Evolutionary conservation across 2,329 filamentous ascomycete genomes (phyloP), one percentile per base, ranked within the genome.

Genomic region (Xylariaceae sp.): DNA sequence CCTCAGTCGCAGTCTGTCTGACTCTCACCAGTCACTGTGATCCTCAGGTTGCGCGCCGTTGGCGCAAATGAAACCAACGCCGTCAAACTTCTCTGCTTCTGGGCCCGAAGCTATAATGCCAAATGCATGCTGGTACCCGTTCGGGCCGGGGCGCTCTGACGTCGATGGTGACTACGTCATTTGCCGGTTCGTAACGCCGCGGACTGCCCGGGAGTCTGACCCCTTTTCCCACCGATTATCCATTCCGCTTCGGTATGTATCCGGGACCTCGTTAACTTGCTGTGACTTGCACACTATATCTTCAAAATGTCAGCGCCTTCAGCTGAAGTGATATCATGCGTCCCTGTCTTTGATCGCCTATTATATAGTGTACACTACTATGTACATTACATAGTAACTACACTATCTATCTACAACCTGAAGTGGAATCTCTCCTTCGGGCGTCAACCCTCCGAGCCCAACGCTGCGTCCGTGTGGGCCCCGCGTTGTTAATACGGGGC

Each of bases 231-330:
- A 72, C 76, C 76, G 80, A 0, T 80, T 64, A 50, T 81, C 79
- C 75, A 80, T 40, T 74, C 71, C 26, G 76, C 73, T 19, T 76
- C 72, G 0, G 76, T 75, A 60, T 75, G 74, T 5, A 77, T 70
- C 4, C 76, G 68, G 1, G 75, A 84, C 81, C 59, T 84, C 80
- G 59, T 84, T 84, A 61, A 81, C n/a, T 78, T 0, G 75, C 75
- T 21, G 85, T 78, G 19, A 81, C 74, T 51, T 81, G n/a, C n/a
- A n/a, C n/a, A n/a, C n/a, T n/a, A n/a, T n/a, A n/a, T 83, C 1
- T 69, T 70, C 44, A 79, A 63, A 15, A 78, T 68, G 5, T 67
- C 65, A 80, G 61, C 0, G 77, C 78, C 0, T 66, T 63, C n/a
- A 0, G 64, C 52, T 1, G 71, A 69, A 0, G 76, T 74, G 2